Evolutionary conservation across 2,329 filamentous ascomycete species (phyloP), one percentile per base, ranked within the genome.

Genomic region (Aureobasidium zeae): DNA sequence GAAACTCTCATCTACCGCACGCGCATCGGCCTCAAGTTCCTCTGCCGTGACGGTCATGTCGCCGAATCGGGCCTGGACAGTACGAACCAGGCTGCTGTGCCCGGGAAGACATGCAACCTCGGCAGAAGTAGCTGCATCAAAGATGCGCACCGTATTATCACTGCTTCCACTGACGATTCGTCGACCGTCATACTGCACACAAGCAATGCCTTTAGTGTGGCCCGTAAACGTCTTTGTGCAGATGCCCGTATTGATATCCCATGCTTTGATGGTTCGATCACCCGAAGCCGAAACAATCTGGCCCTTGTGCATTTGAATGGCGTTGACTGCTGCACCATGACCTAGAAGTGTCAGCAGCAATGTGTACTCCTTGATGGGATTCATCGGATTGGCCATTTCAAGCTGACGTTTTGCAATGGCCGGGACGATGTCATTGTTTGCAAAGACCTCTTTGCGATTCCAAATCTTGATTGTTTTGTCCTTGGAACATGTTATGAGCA

Each of bases 381-480:
- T 69, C n/a, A 79, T 55, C 1, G 73, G 71, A 49, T 70, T 74
- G 7, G 57, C 63, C 2, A 61, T 57, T 38, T 57, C 49, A 33
- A 70, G 57, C 42, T 62, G 56, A 15, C 55, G 50, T 20, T 24
- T 38, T 20, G 46, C 37, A 19, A 48, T 41, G 6, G 47, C 38
- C 8, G 60, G 60, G 4, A 63, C 47, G 10, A 61, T 49, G 17
- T 64, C 57, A 49, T 70, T 64, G 20, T 61, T 58, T 3, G 63
- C 63, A 32, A 59, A 66, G n/a, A 94, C 67, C 13, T 78, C 70
- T 13, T 69, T 73, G 4, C 91, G 79, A 60, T 89, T 96, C 76
- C 94, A 98, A 13, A 98, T 80, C 63, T 95, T 95, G 70, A 98
- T 94, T 0, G 83, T 83, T 62, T 88, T 93, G 63, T 98, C 91